These are phyloP conservation scores for Saprolegnia diclina DNA, from an alignment of 352 stramenopile species.

Conservation along the genomic window DNA sequence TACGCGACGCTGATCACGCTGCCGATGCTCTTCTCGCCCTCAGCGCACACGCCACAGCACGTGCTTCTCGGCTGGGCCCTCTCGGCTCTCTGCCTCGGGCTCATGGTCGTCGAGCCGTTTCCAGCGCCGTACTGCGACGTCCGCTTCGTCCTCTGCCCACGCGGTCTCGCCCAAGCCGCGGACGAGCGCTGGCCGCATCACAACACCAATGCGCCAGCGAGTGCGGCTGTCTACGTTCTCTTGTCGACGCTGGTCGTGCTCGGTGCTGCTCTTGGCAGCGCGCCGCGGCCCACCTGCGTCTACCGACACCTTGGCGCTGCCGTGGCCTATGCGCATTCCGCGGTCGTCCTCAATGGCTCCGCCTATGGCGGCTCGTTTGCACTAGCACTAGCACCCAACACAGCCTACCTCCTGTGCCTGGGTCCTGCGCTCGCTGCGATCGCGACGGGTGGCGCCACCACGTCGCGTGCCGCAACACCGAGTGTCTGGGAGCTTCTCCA, in stretches of 20 bases:
- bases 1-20: constrained; percentile 3
- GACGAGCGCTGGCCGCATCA: neutral
- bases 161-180: neutral
- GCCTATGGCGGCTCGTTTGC: neutral
- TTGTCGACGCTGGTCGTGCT: neutral
- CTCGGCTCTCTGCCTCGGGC: neutral
- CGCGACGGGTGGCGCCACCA: too few species aligned
- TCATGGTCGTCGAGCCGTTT: neutral
- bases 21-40: neutral
- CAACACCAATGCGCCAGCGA: neutral
- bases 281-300: neutral
- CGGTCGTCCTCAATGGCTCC: neutral
- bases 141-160: neutral
- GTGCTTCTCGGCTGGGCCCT: neutral
- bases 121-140: neutral
- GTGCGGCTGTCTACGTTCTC: neutral
- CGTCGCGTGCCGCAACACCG: neutral
- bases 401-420: neutral
- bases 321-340: neutral
- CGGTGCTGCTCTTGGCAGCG: neutral
- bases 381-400: neutral
- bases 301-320: neutral
- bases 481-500: neutral
- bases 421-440: neutral
- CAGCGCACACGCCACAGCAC: neutral